These are phyloP conservation scores for Alternaria sp. DNA, from an alignment of 2,329 filamentous ascomycete species.

Conservation along the genomic window DNA sequence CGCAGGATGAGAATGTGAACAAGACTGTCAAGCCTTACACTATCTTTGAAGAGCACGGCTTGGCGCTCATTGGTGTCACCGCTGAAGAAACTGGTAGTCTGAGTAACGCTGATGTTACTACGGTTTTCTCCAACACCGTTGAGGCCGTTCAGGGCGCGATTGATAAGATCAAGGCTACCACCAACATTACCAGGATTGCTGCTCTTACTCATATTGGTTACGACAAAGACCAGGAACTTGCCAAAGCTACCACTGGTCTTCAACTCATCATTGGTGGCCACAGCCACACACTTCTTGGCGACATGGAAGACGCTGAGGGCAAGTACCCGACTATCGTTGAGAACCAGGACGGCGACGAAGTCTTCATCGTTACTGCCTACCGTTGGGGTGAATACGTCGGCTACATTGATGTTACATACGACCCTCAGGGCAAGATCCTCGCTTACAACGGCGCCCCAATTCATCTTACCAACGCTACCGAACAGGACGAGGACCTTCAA, in stretches of 20 bases:
- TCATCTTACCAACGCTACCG: slow-evolving; percentile 68
- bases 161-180: slow-evolving; percentile 67
- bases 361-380: slow-evolving; percentile 73
- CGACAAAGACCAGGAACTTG: slow-evolving; percentile 68
- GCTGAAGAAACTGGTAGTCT: slow-evolving; percentile 67
- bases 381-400: slow-evolving; percentile 74
- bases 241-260: slow-evolving; percentile 67
- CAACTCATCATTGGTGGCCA: slow-evolving; percentile 73
- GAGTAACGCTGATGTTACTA: slow-evolving; percentile 65
- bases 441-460: slow-evolving; percentile 70
- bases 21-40: slow-evolving; percentile 71
- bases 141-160: slow-evolving; percentile 68
- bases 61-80: slow-evolving; percentile 71
- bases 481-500: slow-evolving; percentile 65
- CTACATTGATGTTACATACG: slow-evolving; percentile 72
- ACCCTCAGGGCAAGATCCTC: slow-evolving; percentile 66
- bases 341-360: slow-evolving; percentile 70
- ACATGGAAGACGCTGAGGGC: slow-evolving; percentile 65
- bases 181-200: slow-evolving; percentile 70
- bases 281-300: slow-evolving; percentile 65
- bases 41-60: slow-evolving; percentile 67
- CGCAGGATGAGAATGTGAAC: slow-evolving; percentile 67
- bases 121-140: slow-evolving; percentile 66
- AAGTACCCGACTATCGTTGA: slow-evolving; percentile 70
- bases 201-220: slow-evolving; percentile 74